These are phyloP conservation scores for Cytospora piceae DNA, from an alignment of 2,329 filamentous ascomycete species.

Conservation along the genomic window DNA sequence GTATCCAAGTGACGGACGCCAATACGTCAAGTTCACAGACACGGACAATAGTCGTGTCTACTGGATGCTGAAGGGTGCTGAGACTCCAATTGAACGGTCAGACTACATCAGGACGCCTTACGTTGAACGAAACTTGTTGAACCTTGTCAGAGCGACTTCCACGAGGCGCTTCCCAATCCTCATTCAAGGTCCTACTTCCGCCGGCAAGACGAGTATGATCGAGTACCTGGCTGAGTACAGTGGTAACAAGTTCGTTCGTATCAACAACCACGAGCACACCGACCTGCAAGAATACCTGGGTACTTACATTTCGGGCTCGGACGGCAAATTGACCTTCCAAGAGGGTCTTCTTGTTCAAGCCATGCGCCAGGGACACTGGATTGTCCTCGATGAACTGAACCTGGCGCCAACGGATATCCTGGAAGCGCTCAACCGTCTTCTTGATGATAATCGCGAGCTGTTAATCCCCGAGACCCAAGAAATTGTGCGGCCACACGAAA, in stretches of 20 bases:
- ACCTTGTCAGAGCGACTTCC: conserved; percentile 89
- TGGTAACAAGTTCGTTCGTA: conserved; percentile 94
- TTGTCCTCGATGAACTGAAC: conserved; percentile 96
- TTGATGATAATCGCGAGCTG: conserved; percentile 96
- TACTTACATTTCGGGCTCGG: conserved; percentile 83
- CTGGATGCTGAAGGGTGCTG: conserved; percentile 80
- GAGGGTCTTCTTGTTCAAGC: conserved; percentile 94
- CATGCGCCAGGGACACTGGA: conserved; percentile 92
- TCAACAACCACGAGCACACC: conserved; percentile 99
- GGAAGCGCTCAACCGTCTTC: conserved; percentile 89
- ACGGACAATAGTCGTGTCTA: conserved; percentile 72
- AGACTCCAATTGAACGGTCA: conserved; percentile 68
- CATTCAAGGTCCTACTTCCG: conserved; percentile 94
- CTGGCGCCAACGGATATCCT: conserved; percentile 95
- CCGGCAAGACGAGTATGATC: conserved; percentile 99
- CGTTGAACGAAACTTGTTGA: conserved; percentile 91
- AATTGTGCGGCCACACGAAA: conserved; percentile 84
- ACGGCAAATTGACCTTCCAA: conserved; percentile 87
- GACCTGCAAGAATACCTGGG: conserved; percentile 97
- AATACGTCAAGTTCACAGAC: conserved; percentile 79
- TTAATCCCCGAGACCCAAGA: conserved; percentile 97
- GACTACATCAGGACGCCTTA: conserved; percentile 98
- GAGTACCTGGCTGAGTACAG: conserved; percentile 97
- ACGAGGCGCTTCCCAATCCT: conserved; percentile 91
- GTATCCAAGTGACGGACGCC: conserved; percentile 73